These are phyloP conservation scores for Candida maltosa DNA, from an alignment of 805 yeast genomes.

Conservation along the genomic window DNA sequence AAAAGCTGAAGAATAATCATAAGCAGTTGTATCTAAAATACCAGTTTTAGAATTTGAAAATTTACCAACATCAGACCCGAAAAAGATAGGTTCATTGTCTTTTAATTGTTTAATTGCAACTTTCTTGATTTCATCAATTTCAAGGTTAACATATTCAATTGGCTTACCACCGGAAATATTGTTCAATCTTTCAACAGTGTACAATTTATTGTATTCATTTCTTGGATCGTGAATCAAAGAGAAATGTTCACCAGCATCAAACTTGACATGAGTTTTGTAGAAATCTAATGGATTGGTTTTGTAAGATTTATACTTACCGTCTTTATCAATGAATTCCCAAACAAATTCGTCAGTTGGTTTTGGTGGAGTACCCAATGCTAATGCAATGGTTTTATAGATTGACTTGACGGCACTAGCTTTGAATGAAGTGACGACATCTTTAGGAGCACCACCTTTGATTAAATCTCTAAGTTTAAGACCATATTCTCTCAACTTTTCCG, in stretches of 20 bases:
- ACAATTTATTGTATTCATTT: constrained; percentile 59
- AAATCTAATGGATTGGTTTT: constrained; percentile 65
- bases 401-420: constrained; percentile 50
- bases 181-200: constrained; percentile 72
- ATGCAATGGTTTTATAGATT: constrained; percentile 60
- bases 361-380: constrained; percentile 79
- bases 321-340: constrained; percentile 78
- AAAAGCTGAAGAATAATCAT: constrained; percentile 59
- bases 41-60: constrained; percentile 64
- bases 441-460: constrained; percentile 39
- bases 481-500: constrained; percentile 72
- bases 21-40: constrained; percentile 66
- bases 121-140: constrained; percentile 53
- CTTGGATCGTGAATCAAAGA: constrained; percentile 83
- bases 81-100: constrained; percentile 76
- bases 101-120: constrained; percentile 67
- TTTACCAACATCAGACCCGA: constrained; percentile 87
- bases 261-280: constrained; percentile 51
- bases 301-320: constrained; percentile 51
- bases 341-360: constrained; percentile 60
- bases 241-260: constrained; percentile 50
- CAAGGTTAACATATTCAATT: constrained; percentile 69
- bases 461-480: constrained; percentile 65
- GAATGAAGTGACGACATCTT: constrained; percentile 29
- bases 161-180: constrained; percentile 69